Evolutionary conservation across 305 asterid genomes (phyloP).

Genomic region (Rubia peregrina): DNA sequence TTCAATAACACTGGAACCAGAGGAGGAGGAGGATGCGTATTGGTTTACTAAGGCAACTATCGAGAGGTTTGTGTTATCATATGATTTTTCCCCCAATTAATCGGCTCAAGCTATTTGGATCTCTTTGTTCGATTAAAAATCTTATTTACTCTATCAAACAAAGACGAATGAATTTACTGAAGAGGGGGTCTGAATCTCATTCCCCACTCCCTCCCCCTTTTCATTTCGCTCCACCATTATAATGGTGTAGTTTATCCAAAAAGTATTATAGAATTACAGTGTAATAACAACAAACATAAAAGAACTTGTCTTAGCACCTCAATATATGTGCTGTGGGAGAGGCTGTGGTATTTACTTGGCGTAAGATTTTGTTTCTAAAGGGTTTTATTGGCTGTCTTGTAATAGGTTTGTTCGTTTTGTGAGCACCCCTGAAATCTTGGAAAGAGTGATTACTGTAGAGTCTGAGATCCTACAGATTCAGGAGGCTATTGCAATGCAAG

Average conservation of each 20-base stretch:
- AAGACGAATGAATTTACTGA: neutral
- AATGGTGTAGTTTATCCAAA: neutral
- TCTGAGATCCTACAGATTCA: constrained; percentile 83
- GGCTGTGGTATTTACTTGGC: neutral
- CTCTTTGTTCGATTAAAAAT: neutral
- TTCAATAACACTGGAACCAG: constrained; percentile 67
- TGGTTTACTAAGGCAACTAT: constrained; percentile 92
- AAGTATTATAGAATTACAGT: neutral
- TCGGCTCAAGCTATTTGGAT: neutral
- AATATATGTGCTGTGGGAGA: neutral
- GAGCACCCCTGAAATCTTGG: constrained; percentile 95
- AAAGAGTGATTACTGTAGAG: constrained; percentile 80
- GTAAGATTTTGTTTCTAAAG: neutral
- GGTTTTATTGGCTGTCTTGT: constrained; percentile 22
- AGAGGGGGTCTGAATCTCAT: neutral
- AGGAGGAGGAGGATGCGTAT: constrained; percentile 35
- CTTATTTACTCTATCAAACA: neutral
- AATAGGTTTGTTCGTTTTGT: constrained; percentile 97
- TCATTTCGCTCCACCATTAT: neutral
- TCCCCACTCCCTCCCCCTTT: neutral
- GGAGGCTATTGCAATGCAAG: constrained; percentile 71
- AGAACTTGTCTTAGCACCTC: neutral
- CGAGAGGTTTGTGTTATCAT: constrained; percentile 54
- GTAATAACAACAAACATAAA: neutral
- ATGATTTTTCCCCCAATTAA: neutral